Evolutionary conservation across 352 stramenopile species (phyloP), one percentile per base, ranked within the genome.

Genomic region (Phytophthora agathidicida): DNA sequence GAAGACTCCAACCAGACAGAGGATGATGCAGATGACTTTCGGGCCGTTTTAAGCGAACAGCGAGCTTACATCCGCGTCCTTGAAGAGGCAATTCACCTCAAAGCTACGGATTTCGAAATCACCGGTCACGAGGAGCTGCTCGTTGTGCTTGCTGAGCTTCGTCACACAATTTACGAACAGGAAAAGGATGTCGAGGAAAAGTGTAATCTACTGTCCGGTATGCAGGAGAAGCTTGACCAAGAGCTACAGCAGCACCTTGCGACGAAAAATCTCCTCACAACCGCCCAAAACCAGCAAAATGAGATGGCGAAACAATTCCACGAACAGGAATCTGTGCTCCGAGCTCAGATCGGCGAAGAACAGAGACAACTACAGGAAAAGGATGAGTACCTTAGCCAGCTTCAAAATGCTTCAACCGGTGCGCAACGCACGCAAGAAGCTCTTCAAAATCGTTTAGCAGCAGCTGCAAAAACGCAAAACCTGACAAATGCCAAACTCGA

Each of bases 41-140:
- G 51, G 3, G 30, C 20, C 4, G 30, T 65, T 1, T 13, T 68
- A 1, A 54, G 67, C 3, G 83, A 91, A 27, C 81, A 93, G 32
- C 57, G 69, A 19, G 57, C 76, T 0, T 94, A 94, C 44, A 88
- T 93, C 26, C 83, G 80, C 17, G 73, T 94, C 19, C 73, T 94
- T 7, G 85, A 94, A 68, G 81, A 91, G 60, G 80, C 78, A 4
- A 66, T 93, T 1, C 80, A 91, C 24, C 22, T 94, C 2, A 91
- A 89, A 50, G 85, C 85, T 7, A 72, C 62, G 1, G 85, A 94
- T 28, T 69, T 92, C 24, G 64, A 81, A 16, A 64, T 91, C 16
- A 82, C 79, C 3, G 83, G 81, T 3, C 83, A 94, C 41, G 85
- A 91, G 53, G 85, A 94, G 49, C 61, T 92, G 0, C 68, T 94